phyloP scores from a whole-genome alignment of 2,329 filamentous ascomycete species.

The Sporothrix schenckii region DNA sequence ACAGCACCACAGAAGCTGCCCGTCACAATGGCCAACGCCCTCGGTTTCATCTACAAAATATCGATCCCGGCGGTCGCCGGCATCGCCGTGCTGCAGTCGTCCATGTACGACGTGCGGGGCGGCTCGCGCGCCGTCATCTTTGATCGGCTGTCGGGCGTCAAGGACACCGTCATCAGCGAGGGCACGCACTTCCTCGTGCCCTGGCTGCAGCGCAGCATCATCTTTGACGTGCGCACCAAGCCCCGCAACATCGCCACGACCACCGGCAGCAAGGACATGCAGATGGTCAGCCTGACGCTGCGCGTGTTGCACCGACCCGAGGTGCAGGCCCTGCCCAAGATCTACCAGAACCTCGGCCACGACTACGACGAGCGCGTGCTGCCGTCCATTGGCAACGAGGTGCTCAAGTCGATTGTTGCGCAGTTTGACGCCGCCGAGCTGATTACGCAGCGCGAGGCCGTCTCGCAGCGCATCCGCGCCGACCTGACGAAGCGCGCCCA shows the following conservation, averaged over 20 bases:
- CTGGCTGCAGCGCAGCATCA: slow-evolving; percentile 91
- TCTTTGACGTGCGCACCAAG: slow-evolving; percentile 97
- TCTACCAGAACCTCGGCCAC: slow-evolving; percentile 77
- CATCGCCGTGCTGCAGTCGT: slow-evolving; percentile 69
- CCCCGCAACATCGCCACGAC: slow-evolving; percentile 97
- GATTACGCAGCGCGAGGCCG: slow-evolving; percentile 97
- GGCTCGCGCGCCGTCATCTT: slow-evolving; percentile 97
- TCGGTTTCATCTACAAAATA: slow-evolving; percentile 65
- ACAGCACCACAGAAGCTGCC: neutral
- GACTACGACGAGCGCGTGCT: slow-evolving; percentile 98
- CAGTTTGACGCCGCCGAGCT: slow-evolving; percentile 99
- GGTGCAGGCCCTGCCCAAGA: slow-evolving; percentile 86
- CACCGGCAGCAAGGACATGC: slow-evolving; percentile 96
- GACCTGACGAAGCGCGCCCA: slow-evolving; percentile 90
- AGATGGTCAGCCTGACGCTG: slow-evolving; percentile 99
- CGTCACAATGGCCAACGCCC: slow-evolving; percentile 56
- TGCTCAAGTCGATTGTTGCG: slow-evolving; percentile 96
- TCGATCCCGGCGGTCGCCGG: slow-evolving; percentile 75
- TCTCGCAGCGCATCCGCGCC: slow-evolving; percentile 88
- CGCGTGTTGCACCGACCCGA: slow-evolving; percentile 94
- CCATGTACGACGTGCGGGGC: slow-evolving; percentile 96
- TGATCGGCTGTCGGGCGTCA: slow-evolving; percentile 88
- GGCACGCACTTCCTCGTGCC: slow-evolving; percentile 96
- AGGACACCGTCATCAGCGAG: slow-evolving; percentile 89
- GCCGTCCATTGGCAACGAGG: slow-evolving; percentile 97